phyloP scores from a whole-genome alignment of 768 basidiomycete species.

The Asterophora parasitica region DNA sequence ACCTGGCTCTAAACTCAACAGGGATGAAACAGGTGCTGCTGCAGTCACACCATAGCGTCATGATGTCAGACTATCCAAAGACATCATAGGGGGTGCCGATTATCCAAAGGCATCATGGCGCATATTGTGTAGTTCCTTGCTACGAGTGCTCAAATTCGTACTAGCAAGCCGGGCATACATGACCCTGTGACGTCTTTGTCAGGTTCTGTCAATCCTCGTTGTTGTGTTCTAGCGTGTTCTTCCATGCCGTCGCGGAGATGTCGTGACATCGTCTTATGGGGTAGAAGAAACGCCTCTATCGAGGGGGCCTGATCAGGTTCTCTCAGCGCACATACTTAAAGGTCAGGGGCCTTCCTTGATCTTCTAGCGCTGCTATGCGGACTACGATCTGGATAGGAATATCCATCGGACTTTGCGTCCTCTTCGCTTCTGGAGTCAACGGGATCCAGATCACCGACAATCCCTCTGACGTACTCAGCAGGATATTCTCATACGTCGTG shows the following conservation, averaged over 20 bases:
- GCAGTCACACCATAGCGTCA: too few species aligned
- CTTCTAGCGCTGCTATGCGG: not conserved
- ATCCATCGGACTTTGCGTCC: not conserved
- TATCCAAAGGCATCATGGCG: too few species aligned
- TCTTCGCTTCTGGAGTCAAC: not conserved
- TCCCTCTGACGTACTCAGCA: constrained; percentile 7
- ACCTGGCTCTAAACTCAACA: too few species aligned
- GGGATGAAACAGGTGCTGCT: too few species aligned
- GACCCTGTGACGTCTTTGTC: not conserved
- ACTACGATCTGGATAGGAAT: not conserved
- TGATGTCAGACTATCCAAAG: too few species aligned
- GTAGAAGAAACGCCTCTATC: not conserved
- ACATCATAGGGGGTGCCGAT: too few species aligned
- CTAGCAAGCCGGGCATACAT: too few species aligned
- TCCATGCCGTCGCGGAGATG: not conserved
- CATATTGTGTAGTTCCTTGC: too few species aligned
- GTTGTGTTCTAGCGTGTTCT: not conserved
- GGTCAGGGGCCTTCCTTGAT: not conserved
- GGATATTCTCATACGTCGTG: constrained; percentile 11
- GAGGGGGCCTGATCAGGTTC: not conserved
- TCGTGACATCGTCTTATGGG: not conserved
- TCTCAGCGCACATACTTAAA: not conserved
- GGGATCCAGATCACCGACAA: constrained; percentile 11
- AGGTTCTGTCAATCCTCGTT: not conserved
- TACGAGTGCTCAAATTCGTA: too few species aligned